Evolutionary conservation across 2,329 filamentous ascomycete species (phyloP), one percentile per base, ranked within the genome.

Genomic region (Penicillium capsulatum): DNA sequence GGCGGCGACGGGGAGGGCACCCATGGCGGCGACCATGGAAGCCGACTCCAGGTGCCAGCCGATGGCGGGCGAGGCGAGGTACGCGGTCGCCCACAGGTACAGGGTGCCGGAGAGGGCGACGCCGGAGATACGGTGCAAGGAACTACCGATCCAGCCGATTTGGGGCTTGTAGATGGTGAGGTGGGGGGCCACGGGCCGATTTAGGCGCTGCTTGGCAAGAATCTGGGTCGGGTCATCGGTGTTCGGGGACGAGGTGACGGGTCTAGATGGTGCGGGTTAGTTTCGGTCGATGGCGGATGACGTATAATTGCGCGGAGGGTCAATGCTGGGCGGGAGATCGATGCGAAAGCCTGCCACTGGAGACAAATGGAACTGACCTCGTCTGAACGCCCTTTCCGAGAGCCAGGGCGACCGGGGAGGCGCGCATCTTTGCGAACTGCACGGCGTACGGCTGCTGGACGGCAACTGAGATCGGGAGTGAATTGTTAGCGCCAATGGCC

Each of bases 61-160:
- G 38, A 87, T 67, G 30, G 84, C 68, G 4, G 90, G 90, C 0
- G 88, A 82, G 50, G 78, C 78, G 46, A 95, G 83, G 75, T 96
- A 96, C 38, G 83, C 79, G 51, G 81, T 68, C 48, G 84, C 81
- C 73, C 87, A 95, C 63, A 80, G 67, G 76, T 96, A 96, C 48
- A 94, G 75, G 34, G 73, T 69, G 50, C 83, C 86, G 44, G 81
- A 83, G 53, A 94, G 76, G 44, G 75, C 67, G 60, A 76, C 70
- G 58, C 87, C 90, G n/a, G 87, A 91, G 71, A 95, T 80, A 59
- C 90, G 88, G 73, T 89, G 86, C 69, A 86, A 76, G 42, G 74
- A 80, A 55, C 81, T 82, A 54, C 76, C 75, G 67, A 86, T 83
- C 83, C 83, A 95, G 56, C 87, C 92, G 70, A 96, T 85, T 67